Evolutionary conservation across 805 yeast genomes (phyloP).

Genomic region (Cyberlindnera misumaiensis): DNA sequence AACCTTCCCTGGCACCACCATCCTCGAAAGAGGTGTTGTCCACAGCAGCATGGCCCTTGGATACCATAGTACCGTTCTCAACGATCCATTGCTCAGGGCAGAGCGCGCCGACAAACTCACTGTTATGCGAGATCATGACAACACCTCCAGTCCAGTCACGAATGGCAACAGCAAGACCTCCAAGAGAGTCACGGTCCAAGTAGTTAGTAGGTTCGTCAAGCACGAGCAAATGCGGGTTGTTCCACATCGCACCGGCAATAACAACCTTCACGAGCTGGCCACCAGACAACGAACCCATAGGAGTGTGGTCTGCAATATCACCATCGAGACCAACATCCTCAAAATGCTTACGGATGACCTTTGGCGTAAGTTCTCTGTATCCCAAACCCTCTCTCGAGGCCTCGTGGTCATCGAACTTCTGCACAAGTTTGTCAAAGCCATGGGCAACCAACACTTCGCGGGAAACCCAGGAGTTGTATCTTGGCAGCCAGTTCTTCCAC

Average conservation of each 20-base stretch:
- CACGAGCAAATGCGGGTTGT: constrained; percentile 93
- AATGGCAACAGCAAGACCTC: constrained; percentile 95
- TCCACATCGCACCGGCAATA: constrained; percentile 99
- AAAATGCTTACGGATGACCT: constrained; percentile 91
- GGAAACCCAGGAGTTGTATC: constrained; percentile 89
- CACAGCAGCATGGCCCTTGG: constrained; percentile 71
- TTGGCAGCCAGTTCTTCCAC: constrained; percentile 91
- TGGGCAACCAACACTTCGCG: constrained; percentile 73
- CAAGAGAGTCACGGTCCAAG: constrained; percentile 94
- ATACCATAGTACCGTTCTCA: constrained; percentile 84
- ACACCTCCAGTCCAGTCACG: constrained; percentile 99
- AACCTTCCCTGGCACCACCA: constrained; percentile 47
- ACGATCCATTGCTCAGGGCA: constrained; percentile 99
- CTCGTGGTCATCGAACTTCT: constrained; percentile 97
- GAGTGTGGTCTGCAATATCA: constrained; percentile 97
- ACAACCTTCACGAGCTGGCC: constrained; percentile 98
- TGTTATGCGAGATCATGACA: constrained; percentile 96
- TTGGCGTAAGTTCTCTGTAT: constrained; percentile 88
- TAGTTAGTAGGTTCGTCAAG: constrained; percentile 98
- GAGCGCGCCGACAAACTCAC: constrained; percentile 92
- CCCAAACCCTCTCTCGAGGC: constrained; percentile 99
- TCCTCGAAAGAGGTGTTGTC: constrained; percentile 81
- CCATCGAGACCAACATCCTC: constrained; percentile 97
- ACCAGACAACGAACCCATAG: constrained; percentile 93
- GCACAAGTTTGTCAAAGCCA: constrained; percentile 86